A percentile compares a stretch with the other conserved stretches of the same genome.
These are phyloP conservation scores for Phaeosphaeria sp. DNA, from an alignment of 2,329 filamentous ascomycete species.

Conservation along the genomic window DNA sequence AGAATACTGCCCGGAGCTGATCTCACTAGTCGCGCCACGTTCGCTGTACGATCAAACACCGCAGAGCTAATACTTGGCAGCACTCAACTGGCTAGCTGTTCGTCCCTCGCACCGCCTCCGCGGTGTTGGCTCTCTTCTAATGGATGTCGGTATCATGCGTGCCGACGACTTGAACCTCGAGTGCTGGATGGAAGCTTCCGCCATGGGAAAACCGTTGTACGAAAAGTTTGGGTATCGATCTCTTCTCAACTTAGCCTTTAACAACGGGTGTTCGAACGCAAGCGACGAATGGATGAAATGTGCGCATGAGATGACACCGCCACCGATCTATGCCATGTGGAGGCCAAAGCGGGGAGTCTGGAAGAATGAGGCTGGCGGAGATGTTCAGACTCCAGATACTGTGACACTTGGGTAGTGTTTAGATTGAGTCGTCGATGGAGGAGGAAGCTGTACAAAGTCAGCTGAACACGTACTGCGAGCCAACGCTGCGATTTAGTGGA, in stretches of 20 bases:
- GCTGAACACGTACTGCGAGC: not conserved
- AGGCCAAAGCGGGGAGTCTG: slow-evolving; percentile 32
- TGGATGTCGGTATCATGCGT: slow-evolving; percentile 40
- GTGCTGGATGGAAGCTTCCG: slow-evolving; percentile 48
- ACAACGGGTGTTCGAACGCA: slow-evolving; percentile 28
- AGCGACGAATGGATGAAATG: slow-evolving; percentile 42
- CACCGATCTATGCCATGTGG: slow-evolving; percentile 42
- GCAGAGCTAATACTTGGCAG: slow-evolving; percentile 25
- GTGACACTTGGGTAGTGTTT: slow-evolving; percentile 23
- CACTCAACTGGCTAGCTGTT: slow-evolving; percentile 47
- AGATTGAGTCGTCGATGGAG: not conserved
- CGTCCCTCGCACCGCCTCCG: slow-evolving; percentile 42
- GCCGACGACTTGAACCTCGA: slow-evolving; percentile 45
- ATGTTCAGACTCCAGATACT: slow-evolving; percentile 32
- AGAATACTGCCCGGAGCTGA: not conserved
- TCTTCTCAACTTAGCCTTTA: slow-evolving; percentile 39
- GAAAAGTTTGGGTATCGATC: slow-evolving; percentile 39
- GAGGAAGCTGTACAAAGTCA: not conserved
- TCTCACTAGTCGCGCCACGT: not conserved
- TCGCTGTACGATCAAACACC: not conserved
- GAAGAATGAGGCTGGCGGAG: slow-evolving; percentile 15
- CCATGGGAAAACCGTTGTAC: slow-evolving; percentile 47
- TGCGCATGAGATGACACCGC: slow-evolving; percentile 42
- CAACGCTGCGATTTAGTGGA: not conserved
- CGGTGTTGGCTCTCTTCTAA: slow-evolving; percentile 46